A percentile compares a stretch with the other conserved stretches of the same genome.
Evolutionary conservation across 1,284 basidiomycete genomes (phyloP).

Genomic region (Sporisorium iseilematis-ciliati): DNA sequence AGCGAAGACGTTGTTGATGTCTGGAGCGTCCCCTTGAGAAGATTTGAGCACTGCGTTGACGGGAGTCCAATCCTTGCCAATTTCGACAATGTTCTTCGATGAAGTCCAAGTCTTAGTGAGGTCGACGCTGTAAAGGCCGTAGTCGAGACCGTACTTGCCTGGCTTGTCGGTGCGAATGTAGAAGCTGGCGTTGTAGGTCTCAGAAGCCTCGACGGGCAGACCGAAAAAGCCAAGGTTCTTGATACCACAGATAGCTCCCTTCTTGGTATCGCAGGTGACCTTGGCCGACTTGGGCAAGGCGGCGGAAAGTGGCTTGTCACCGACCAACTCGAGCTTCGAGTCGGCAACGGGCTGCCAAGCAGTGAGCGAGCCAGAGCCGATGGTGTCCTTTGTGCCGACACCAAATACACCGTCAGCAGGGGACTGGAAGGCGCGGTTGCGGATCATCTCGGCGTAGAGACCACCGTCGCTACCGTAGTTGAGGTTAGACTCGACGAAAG

Average conservation of each 20-base stretch:
- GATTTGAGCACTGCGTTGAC: conserved; percentile 19
- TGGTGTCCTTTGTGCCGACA: conserved; percentile 17
- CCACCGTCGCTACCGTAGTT: conserved; percentile 61
- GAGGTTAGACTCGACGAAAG: conserved; percentile 53
- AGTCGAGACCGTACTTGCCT: conserved; percentile 17
- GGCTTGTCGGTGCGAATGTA: conserved; percentile 44
- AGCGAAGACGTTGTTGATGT: conserved; percentile 56
- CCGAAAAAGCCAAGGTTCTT: conserved; percentile 58
- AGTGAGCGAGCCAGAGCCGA: conserved; percentile 47
- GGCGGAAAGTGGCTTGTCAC: conserved; percentile 39
- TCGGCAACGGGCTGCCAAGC: conserved; percentile 37
- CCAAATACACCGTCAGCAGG: conserved; percentile 30
- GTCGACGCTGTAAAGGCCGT: conserved; percentile 35
- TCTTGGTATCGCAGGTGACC: conserved; percentile 29
- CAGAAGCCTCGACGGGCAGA: conserved; percentile 38
- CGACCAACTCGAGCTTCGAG: conserved; percentile 33
- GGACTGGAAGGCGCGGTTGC: conserved; percentile 57
- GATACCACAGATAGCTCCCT: conserved; percentile 32
- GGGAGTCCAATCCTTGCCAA: conserved; percentile 40
- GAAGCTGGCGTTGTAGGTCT: conserved; percentile 54
- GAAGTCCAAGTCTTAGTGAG: conserved; percentile 13
- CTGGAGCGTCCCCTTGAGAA: conserved; percentile 9
- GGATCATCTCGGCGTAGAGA: conserved; percentile 58
- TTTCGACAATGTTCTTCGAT: background rate
- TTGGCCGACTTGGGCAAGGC: conserved; percentile 53